phyloP scores from a whole-genome alignment of 2,329 filamentous ascomycete species.

The Alternaria burnsii region DNA sequence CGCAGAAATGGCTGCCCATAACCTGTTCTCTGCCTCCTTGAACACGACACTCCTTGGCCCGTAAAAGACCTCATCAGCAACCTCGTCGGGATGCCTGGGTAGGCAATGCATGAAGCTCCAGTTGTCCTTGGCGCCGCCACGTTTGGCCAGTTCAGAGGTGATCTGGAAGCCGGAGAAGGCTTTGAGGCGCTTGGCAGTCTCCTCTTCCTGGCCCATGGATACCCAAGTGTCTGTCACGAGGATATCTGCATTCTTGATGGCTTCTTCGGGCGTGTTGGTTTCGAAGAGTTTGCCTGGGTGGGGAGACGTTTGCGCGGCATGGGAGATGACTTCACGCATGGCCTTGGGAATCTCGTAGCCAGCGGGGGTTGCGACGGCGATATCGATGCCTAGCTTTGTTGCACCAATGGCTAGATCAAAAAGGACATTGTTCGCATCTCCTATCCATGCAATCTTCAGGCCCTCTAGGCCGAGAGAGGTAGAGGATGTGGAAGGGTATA shows the following conservation, averaged over 20 bases:
- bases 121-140: conserved; percentile 82
- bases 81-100: conserved; percentile 90
- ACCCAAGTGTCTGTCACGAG: conserved; percentile 98
- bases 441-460: conserved; percentile 93
- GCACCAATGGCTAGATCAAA: conserved; percentile 91
- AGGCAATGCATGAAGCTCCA: conserved; percentile 99
- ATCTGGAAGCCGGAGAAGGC: conserved; percentile 93
- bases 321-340: conserved; percentile 77
- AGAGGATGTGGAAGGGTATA: conserved; percentile 63
- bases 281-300: conserved; percentile 74
- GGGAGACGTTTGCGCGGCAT: conserved; percentile 65
- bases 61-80: conserved; percentile 94
- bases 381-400: conserved; percentile 84
- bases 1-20: conserved; percentile 88
- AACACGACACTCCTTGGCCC: conserved; percentile 86
- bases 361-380: conserved; percentile 84
- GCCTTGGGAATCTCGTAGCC: conserved; percentile 81
- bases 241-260: conserved; percentile 83
- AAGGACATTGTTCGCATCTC: conserved; percentile 96
- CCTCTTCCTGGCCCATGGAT: conserved; percentile 95
- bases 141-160: conserved; percentile 81
- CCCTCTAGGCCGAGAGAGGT: conserved; percentile 75
- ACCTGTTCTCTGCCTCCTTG: conserved; percentile 89
- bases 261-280: conserved; percentile 84
- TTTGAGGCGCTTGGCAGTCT: conserved; percentile 77